These are phyloP conservation scores for Apiospora pterosperma DNA, from an alignment of 2,329 filamentous ascomycete species.

Conservation along the genomic window DNA sequence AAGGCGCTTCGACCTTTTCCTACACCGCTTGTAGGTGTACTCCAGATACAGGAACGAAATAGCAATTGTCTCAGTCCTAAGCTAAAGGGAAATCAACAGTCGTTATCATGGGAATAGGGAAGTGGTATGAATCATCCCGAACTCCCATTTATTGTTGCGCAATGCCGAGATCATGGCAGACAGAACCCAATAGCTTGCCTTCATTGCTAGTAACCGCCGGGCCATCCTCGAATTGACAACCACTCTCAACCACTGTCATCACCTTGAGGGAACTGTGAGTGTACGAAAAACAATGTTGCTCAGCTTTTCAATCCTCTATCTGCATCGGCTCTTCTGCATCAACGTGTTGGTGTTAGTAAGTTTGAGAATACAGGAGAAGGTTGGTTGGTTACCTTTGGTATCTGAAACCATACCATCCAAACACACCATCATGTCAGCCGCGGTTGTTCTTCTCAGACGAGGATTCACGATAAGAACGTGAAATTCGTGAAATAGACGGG, in stretches of 20 bases:
- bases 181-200: not conserved
- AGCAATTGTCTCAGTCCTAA: not conserved
- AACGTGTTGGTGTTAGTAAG: not conserved
- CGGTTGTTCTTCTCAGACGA: constrained; percentile 14
- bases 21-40: not conserved
- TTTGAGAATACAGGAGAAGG: not conserved
- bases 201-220: not conserved
- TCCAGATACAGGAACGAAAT: not conserved
- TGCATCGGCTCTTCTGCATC: not conserved
- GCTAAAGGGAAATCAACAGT: not conserved
- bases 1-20: not conserved
- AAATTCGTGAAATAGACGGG: constrained; percentile 15
- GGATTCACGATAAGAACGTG: constrained; percentile 17
- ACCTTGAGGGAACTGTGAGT: not conserved
- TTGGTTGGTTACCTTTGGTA: not conserved
- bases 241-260: not conserved
- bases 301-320: not conserved
- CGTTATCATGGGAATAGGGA: not conserved
- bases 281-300: not conserved
- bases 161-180: not conserved
- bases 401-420: not conserved
- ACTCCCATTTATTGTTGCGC: not conserved
- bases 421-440: constrained; percentile 16
- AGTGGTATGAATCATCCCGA: not conserved
- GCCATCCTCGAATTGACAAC: not conserved